These are phyloP conservation scores for Penicillium sp. DNA, from an alignment of 2,329 filamentous ascomycete genomes.

Conservation along the genomic window DNA sequence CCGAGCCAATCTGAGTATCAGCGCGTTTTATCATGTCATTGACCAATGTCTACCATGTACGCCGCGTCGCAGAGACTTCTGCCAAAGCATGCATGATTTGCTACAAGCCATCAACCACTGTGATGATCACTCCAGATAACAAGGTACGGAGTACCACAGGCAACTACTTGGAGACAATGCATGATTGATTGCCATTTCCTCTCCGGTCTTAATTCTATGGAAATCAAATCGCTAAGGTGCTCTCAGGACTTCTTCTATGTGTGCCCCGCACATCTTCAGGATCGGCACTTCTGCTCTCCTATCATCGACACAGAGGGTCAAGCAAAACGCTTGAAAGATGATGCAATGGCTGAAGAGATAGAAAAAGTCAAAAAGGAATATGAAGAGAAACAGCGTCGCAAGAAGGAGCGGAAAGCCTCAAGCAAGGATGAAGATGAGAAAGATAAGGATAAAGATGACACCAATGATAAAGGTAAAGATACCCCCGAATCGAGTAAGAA, in stretches of 20 bases:
- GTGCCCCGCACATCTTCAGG: slow-evolving; percentile 79
- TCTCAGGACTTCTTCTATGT: slow-evolving; percentile 85
- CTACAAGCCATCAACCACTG: slow-evolving; percentile 83
- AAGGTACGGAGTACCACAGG: slow-evolving; percentile 62
- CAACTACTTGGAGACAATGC: too few species aligned
- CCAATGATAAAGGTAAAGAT: slow-evolving; percentile 44
- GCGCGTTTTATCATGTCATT: slow-evolving; percentile 54
- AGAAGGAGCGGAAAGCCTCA: slow-evolving; percentile 60
- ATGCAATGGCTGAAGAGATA: slow-evolving; percentile 48
- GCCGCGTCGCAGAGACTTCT: slow-evolving; percentile 81
- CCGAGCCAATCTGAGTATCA: slow-evolving; percentile 49
- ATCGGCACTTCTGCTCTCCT: slow-evolving; percentile 73
- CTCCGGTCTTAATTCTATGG: not conserved
- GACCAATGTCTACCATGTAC: slow-evolving; percentile 80
- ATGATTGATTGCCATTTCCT: not conserved
- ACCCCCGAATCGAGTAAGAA: slow-evolving; percentile 38
- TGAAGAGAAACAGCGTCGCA: slow-evolving; percentile 74
- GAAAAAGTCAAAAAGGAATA: slow-evolving; percentile 57
- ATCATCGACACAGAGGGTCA: slow-evolving; percentile 48
- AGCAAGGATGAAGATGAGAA: slow-evolving; percentile 54
- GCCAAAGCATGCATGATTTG: slow-evolving; percentile 88
- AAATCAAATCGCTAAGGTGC: not conserved
- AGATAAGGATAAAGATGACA: slow-evolving; percentile 47
- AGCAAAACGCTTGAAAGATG: slow-evolving; percentile 45
- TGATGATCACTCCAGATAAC: slow-evolving; percentile 85